Base-by-base conservation (phyloP, 1,284 basidiomycete species). In the Irpex sp. region DNA sequence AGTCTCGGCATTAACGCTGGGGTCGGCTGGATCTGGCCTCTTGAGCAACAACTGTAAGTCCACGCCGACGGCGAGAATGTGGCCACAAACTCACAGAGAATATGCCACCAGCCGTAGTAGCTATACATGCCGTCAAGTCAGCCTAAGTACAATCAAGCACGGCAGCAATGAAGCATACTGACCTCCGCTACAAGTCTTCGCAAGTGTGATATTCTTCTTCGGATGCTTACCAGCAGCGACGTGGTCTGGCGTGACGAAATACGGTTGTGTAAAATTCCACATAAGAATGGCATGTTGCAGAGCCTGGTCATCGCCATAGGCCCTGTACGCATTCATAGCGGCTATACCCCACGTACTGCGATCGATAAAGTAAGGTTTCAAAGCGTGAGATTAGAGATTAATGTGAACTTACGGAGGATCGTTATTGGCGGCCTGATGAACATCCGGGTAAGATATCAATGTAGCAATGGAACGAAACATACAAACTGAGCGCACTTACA, bases 61-160 rank as follows among this genome's bases (percentile, higher is more conserved):
- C 5, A 8, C 40, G 15, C 9, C 40, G 2, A 11, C 40, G 5
- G 40, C 40, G 17, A 48, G 21, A 52, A 13, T 0, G 17, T 11
- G 4, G n/a, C 21, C 40, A 52, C 8, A 49, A 34, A 61, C 60
- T 57, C 40, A 64, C 62, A 17, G 9, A 34, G 48, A 64, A 62
- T 13, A 62, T 44, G 7, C 61, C 63, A 8, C 63, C 63, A 17
- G 52, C 63, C 11, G 60, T 61, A 9, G 63, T 51, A 19, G 8
- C 63, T 64, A 21, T 6, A 21, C 3, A 17, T 4, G 6, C 21
- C 21, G n/a, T 26, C 5, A n/a, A 6, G n/a, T 44, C 31, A 31
- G 31, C 31, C 31, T 31, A 31, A 4, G 5, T 31, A 3, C 51
- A 11, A 52, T 19, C 2, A 6, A 52, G 51, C 47, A 52, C 5